These are phyloP conservation scores for Climacium dendroides DNA, from an alignment of 225 moss, liverwort and hornwort species.

Conservation along the genomic window DNA sequence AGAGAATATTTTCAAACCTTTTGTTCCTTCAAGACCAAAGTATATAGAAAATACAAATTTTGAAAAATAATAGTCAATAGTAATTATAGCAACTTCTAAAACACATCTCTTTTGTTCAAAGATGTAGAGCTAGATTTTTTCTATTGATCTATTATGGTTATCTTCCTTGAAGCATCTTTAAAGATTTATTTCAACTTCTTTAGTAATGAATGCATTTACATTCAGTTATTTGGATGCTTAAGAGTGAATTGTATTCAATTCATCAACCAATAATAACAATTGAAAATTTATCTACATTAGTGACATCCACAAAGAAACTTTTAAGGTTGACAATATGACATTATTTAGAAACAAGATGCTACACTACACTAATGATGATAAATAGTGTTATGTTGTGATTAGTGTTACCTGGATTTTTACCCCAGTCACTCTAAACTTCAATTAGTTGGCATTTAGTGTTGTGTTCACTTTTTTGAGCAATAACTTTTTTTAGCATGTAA, in stretches of 20 bases:
- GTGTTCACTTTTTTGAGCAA: too few relatives aligned
- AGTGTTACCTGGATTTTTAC: too few relatives aligned
- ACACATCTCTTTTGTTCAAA: not conserved
- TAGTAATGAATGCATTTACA: fast-evolving
- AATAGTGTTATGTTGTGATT: too few relatives aligned
- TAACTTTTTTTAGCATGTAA: too few relatives aligned
- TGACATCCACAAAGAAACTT: not conserved
- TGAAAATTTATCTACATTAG: not conserved
- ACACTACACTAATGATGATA: too few relatives aligned
- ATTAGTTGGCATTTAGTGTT: too few relatives aligned
- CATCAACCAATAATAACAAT: not conserved
- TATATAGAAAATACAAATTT: not conserved
- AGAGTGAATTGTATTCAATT: not conserved
- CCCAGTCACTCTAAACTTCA: too few relatives aligned
- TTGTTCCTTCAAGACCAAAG: too few relatives aligned
- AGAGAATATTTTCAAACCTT: too few relatives aligned
- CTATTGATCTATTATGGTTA: not conserved
- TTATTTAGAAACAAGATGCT: not conserved
- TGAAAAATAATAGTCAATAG: not conserved
- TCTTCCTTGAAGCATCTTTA: not conserved
- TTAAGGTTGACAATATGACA: fast-evolving
- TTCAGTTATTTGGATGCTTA: not conserved
- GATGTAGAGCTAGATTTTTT: too few relatives aligned
- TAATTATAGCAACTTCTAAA: not conserved
- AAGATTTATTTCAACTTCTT: not conserved